phyloP scores from a whole-genome alignment of 768 basidiomycete species.

The Sarcodon aspratus region DNA sequence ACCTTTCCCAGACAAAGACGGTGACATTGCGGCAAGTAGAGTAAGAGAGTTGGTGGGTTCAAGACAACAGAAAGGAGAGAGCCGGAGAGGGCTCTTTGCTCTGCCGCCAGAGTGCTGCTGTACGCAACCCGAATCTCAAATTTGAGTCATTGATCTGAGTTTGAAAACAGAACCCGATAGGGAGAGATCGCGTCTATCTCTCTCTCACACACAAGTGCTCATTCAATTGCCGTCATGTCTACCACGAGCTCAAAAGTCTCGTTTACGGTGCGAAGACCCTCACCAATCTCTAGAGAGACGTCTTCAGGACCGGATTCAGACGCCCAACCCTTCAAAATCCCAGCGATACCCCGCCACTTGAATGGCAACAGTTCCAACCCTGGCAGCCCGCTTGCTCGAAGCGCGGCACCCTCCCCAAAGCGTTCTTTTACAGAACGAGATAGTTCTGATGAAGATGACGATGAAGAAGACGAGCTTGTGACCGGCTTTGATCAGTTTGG shows the following conservation, averaged over 20 bases:
- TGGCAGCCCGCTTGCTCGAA: conserved; percentile 46
- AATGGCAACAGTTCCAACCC: conserved; percentile 24
- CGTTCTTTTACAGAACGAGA: conserved; percentile 26
- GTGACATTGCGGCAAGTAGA: conserved; percentile 27
- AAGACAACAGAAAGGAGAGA: too few species aligned
- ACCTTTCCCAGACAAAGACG: conserved; percentile 30
- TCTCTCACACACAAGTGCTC: too few species aligned
- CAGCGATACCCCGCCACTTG: conserved; percentile 51
- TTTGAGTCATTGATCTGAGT: too few species aligned
- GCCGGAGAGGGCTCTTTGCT: too few species aligned
- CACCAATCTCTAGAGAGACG: conserved; percentile 45
- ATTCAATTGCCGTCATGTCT: neutral
- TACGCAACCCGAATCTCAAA: too few species aligned
- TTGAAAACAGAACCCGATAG: too few species aligned
- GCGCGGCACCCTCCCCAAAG: conserved; percentile 35
- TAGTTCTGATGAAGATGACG: conserved; percentile 44
- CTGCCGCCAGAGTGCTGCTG: too few species aligned
- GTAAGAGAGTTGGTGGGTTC: too few species aligned
- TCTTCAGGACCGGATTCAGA: conserved; percentile 61
- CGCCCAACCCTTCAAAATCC: conserved; percentile 40
- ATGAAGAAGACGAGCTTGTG: conserved; percentile 53
- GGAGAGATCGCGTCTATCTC: too few species aligned
- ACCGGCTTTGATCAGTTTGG: conserved; percentile 64
- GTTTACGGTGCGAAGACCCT: conserved; percentile 78
- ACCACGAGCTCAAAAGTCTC: conserved; percentile 38